A percentile compares a stretch with the other conserved stretches of the same genome.
Evolutionary conservation across 2,329 filamentous ascomycete genomes (phyloP).

Genomic region (Neonectria punicea): DNA sequence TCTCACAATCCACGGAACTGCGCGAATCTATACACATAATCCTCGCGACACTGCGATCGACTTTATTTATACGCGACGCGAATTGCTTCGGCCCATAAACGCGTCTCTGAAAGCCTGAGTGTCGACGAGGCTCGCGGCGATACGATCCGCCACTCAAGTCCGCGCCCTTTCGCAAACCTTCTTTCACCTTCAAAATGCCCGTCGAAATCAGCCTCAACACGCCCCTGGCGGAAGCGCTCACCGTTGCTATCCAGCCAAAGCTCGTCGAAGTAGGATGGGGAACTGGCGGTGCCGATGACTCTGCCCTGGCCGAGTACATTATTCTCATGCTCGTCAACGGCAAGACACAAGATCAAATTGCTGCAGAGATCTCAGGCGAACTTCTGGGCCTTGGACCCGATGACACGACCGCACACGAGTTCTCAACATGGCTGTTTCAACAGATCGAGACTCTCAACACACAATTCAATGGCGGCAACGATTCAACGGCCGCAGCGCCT

Average conservation of each 20-base stretch:
- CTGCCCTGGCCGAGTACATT: conserved; percentile 93
- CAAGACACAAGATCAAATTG: conserved; percentile 91
- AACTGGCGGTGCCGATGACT: conserved; percentile 79
- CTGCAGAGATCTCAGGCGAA: conserved; percentile 86
- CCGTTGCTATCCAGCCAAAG: conserved; percentile 86
- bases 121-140: conserved; percentile 34
- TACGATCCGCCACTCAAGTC: conserved; percentile 35
- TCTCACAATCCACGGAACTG: conserved; percentile 21
- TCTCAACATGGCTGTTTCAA: conserved; percentile 93
- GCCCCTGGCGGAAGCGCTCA: conserved; percentile 86
- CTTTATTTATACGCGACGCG: conserved; percentile 38
- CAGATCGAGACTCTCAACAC: conserved; percentile 77
- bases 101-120: conserved; percentile 37
- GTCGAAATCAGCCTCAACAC: conserved; percentile 81
- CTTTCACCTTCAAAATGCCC: conserved; percentile 68
- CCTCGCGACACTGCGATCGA: conserved; percentile 31
- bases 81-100: conserved; percentile 37
- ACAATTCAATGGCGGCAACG: conserved; percentile 65
- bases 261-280: conserved; percentile 94
- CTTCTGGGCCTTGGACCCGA: conserved; percentile 84
- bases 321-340: conserved; percentile 97
- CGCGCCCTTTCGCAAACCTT: conserved; percentile 19
- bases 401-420: conserved; percentile 83
- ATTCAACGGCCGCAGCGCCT: conserved; percentile 45
- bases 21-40: conserved; percentile 26